Percentiles rank a stretch among this genome's conserved stretches.
Conservation (phyloP, 1,139 yeast species). For the Hemisphaericaspora subhashii region DNA sequence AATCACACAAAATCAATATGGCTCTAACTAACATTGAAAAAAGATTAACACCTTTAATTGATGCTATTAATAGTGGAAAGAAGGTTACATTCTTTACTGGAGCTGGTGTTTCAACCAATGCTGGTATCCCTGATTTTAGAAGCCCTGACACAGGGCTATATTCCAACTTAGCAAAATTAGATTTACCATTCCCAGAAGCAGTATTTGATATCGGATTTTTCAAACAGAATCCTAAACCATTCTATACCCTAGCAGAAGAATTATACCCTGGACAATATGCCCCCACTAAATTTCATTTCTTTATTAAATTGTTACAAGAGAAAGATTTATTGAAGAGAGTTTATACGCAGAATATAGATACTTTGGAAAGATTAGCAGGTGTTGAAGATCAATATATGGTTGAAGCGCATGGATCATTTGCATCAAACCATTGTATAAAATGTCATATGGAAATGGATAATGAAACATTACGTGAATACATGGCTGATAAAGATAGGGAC, state of each 20-base stretch:
- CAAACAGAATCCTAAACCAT: constrained; percentile 72
- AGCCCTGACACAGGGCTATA: constrained; percentile 91
- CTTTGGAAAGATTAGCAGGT: constrained; percentile 85
- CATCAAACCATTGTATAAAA: constrained; percentile 75
- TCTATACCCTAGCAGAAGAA: constrained; percentile 80
- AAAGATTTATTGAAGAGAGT: constrained; percentile 63
- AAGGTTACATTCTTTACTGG: constrained; percentile 63
- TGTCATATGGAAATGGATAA: constrained; percentile 59
- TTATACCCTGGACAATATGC: constrained; percentile 83
- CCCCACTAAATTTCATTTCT: constrained; percentile 80
- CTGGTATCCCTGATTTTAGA: constrained; percentile 94
- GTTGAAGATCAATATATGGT: constrained; percentile 61
- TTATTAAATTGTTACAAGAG: constrained; percentile 66
- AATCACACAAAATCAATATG: not conserved
- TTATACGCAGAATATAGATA: constrained; percentile 91
- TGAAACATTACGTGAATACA: constrained; percentile 46
- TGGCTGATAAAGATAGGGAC: constrained; percentile 31
- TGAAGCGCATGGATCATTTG: constrained; percentile 96
- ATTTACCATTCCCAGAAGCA: constrained; percentile 91
- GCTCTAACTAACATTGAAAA: constrained; percentile 12
- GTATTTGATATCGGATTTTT: constrained; percentile 89
- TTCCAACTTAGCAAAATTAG: constrained; percentile 69
- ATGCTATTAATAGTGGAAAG: constrained; percentile 24
- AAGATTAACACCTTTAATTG: constrained; percentile 20
- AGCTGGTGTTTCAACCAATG: constrained; percentile 90